Base-by-base conservation (phyloP, 1,284 basidiomycete genomes). In the Sphaerobolus stellatus region DNA sequence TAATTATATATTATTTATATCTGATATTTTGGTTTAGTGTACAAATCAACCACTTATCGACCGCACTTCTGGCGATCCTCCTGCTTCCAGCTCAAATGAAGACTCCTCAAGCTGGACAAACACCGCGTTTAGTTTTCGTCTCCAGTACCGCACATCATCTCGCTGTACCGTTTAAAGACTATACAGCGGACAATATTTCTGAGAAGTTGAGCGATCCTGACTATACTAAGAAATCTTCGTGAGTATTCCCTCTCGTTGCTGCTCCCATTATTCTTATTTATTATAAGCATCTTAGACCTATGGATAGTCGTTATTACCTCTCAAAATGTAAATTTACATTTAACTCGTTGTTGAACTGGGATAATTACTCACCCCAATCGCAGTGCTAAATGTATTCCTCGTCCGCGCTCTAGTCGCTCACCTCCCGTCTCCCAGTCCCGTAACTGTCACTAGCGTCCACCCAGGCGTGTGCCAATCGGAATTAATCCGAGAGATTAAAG, bases 391-490 rank as follows among this genome's bases (percentile, higher is more conserved):
- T 1, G 7, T 22, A 7, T 5, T 49, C 16, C 75, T 79, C 60
- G 64, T 65, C 13, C 75, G 72, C 9, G 73, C 71, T 7, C 63
- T 80, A 1, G 67, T 65, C 7, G 66, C 69, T 4, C 71, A 66
- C 31, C 67, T 79, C 5, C 51, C 61, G 2, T 2, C 49, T 2
- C 31, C 56, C 27, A 55, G 58, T 3, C 64, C 69, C 1, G 64
- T 71, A 0, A 58, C 68, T 24, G 62, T 79, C n/a, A 70, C 74
- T 22, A 43, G 71, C 14, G 71, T 77, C 36, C 72, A 73, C 48
- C 81, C 80, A 5, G 80, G 81, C 0, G 76, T 70, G 56, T 83
- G 81, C 64, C 53, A 64, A 44, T 79, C 81, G 7, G 66, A 68
- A 14, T 60, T 83, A 14, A 11, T 34, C 8, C 14, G 11, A 11